Conservation (phyloP, 1,139 yeast species). For the Entelexis sorbosivorans region DNA sequence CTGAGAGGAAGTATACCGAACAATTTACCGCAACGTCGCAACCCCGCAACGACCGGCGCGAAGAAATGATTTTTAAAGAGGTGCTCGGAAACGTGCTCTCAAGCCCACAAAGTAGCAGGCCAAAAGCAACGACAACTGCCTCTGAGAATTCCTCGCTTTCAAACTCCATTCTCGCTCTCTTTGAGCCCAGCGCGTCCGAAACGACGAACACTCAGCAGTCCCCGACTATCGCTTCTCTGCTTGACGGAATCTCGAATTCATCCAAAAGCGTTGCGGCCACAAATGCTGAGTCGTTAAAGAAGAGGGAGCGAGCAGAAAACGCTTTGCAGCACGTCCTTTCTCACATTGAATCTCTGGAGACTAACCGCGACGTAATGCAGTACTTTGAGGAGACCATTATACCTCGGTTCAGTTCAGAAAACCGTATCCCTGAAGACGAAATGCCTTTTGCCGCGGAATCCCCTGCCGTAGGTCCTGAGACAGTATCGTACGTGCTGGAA, state of each 20-base stretch:
- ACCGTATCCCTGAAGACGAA: background rate
- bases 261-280: constrained; percentile 1
- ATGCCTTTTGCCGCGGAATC: background rate
- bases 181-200: constrained; percentile 4
- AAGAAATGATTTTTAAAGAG: constrained; percentile 19
- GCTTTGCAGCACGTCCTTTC: constrained; percentile 22
- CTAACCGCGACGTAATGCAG: constrained; percentile 26
- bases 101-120: background rate
- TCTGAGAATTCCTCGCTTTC: constrained; percentile 7
- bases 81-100: constrained; percentile 18
- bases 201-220: background rate
- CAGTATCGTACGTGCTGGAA: constrained; percentile 23
- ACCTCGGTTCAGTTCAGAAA: constrained; percentile 17
- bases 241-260: background rate
- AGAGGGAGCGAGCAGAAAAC: background rate
- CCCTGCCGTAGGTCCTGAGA: constrained; percentile 17
- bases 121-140: background rate
- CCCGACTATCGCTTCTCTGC: constrained; percentile 4
- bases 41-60: constrained; percentile 15
- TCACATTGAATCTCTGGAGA: constrained; percentile 25
- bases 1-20: background rate
- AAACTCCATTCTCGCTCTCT: constrained; percentile 14
- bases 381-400: constrained; percentile 25
- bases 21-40: background rate
- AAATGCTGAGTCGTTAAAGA: constrained; percentile 4